Evolutionary conservation across 495 filamentous ascomycete genomes (phyloP).

Genomic region (Daldinia decipiens): DNA sequence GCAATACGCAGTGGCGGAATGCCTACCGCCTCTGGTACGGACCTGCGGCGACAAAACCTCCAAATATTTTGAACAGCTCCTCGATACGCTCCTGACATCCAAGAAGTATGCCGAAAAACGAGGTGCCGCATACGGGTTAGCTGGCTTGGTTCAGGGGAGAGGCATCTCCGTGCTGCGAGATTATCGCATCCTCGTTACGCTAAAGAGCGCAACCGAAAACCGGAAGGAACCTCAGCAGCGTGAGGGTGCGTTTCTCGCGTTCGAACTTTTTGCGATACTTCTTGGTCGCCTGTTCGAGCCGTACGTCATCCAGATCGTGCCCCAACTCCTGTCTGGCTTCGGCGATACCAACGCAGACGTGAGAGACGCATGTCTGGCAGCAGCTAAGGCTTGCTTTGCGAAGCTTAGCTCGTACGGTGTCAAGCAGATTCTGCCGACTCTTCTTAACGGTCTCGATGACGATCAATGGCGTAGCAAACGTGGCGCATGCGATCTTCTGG

Average conservation of each 20-base stretch:
- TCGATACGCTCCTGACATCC: conserved; percentile 80
- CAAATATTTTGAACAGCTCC: conserved; percentile 80
- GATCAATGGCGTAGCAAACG: conserved; percentile 98
- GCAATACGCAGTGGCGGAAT: conserved; percentile 94
- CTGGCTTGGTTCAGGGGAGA: conserved; percentile 85
- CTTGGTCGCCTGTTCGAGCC: conserved; percentile 92
- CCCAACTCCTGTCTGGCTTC: conserved; percentile 87
- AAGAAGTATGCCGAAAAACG: conserved; percentile 91
- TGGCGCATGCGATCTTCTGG: conserved; percentile 93
- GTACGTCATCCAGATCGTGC: conserved; percentile 94
- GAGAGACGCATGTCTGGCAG: conserved; percentile 89
- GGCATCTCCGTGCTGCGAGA: conserved; percentile 86
- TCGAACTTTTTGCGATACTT: conserved; percentile 86
- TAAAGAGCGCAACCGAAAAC: conserved; percentile 83
- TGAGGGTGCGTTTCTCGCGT: conserved; percentile 88
- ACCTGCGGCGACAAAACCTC: conserved; percentile 78
- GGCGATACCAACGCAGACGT: conserved; percentile 90
- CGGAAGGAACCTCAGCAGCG: conserved; percentile 90
- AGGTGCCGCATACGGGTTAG: conserved; percentile 94
- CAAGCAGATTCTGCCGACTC: conserved; percentile 89
- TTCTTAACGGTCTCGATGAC: conserved; percentile 93
- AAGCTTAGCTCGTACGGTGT: conserved; percentile 95
- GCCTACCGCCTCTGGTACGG: conserved; percentile 87
- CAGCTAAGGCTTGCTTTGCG: conserved; percentile 93
- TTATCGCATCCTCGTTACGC: conserved; percentile 81